Conservation (phyloP, 2,329 filamentous ascomycete genomes). For the Aspergillus fumigatiaffinis region DNA sequence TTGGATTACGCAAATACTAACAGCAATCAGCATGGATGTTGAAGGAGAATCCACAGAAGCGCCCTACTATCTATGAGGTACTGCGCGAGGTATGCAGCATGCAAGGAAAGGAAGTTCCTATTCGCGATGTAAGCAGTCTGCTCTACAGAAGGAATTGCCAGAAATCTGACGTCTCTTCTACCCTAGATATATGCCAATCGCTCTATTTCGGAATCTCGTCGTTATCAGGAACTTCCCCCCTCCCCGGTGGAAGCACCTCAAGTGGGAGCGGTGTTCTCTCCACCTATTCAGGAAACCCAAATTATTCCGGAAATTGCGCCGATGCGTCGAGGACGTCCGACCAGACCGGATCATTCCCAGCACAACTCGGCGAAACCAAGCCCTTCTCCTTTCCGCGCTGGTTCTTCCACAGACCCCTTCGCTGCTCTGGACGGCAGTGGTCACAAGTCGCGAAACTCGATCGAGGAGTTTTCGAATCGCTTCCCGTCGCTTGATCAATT, state of each 20-base stretch:
- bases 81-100: constrained; percentile 81
- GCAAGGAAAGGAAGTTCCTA: constrained; percentile 79
- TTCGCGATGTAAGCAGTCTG: constrained; percentile 70
- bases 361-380: constrained; percentile 53
- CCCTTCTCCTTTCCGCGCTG: constrained; percentile 63
- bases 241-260: constrained; percentile 55
- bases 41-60: constrained; percentile 70
- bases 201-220: constrained; percentile 60
- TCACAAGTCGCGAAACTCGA: constrained; percentile 44
- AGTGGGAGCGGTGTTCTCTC: constrained; percentile 77
- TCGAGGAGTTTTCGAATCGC: constrained; percentile 76
- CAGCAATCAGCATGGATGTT: constrained; percentile 68
- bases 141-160: background rate
- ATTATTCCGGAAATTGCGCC: constrained; percentile 84
- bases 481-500: constrained; percentile 95
- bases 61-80: constrained; percentile 94
- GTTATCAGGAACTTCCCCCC: constrained; percentile 57
- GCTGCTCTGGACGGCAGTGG: constrained; percentile 75
- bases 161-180: constrained; percentile 1
- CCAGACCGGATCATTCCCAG: constrained; percentile 45
- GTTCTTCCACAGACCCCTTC: constrained; percentile 76
- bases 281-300: constrained; percentile 66
- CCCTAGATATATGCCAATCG: constrained; percentile 65
- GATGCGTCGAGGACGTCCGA: constrained; percentile 83
- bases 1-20: constrained; percentile 15